A percentile compares a stretch with the other conserved stretches of the same genome.
These are phyloP conservation scores for Vitis amurensis DNA, from an alignment of 164 flowering plant genomes.

Conservation along the genomic window DNA sequence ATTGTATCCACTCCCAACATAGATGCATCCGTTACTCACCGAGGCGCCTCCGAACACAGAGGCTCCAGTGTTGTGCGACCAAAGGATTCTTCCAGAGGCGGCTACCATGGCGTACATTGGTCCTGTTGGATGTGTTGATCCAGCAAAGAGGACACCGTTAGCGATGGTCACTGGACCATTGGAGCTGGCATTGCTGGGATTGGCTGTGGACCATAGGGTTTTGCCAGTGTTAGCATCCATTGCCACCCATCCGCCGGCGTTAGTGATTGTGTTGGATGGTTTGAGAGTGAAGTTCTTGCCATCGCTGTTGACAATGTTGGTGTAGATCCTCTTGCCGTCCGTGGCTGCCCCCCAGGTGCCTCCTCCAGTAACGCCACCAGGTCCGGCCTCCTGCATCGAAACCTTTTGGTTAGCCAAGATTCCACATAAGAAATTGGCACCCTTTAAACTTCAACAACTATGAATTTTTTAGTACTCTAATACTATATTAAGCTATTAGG, in stretches of 20 bases:
- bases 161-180: constrained; percentile 36
- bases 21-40: constrained; percentile 38
- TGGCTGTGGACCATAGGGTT: constrained; percentile 37
- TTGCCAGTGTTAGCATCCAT: constrained; percentile 37
- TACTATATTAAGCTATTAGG: no score
- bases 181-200: constrained; percentile 27
- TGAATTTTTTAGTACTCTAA: no score
- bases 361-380: constrained; percentile 42
- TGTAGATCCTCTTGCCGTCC: constrained; percentile 34
- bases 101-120: constrained; percentile 41
- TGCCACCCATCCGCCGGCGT: constrained; percentile 45
- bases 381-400: constrained; percentile 37
- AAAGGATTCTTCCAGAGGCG: constrained; percentile 32
- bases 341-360: constrained; percentile 55
- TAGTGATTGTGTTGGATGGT: constrained; percentile 30
- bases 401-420: not conserved
- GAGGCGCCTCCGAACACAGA: constrained; percentile 37
- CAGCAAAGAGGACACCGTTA: constrained; percentile 41
- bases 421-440: no score
- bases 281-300: constrained; percentile 29
- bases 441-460: no score
- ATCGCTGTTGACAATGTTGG: constrained; percentile 41
- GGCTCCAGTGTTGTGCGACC: constrained; percentile 45
- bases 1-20: constrained; percentile 38
- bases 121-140: constrained; percentile 27